A percentile compares a stretch with the other conserved stretches of the same genome.
phyloP scores from a whole-genome alignment of 2,329 filamentous ascomycete genomes.

The Pestalotiopsis sp. region DNA sequence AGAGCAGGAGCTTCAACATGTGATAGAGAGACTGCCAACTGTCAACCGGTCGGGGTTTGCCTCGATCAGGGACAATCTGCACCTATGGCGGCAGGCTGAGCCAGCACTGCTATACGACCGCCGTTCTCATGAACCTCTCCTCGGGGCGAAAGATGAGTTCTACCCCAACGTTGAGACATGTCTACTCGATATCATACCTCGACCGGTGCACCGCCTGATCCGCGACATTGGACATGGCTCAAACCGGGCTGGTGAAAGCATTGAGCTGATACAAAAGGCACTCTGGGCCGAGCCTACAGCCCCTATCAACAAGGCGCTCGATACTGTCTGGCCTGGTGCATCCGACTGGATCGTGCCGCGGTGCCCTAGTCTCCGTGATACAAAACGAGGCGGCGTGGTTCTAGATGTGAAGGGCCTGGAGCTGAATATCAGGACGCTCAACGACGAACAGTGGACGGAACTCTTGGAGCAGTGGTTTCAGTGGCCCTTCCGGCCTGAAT shows the following conservation, averaged over 20 bases:
- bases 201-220: slow-evolving; percentile 50
- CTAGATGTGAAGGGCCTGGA: slow-evolving; percentile 39
- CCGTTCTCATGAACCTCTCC: slow-evolving; percentile 71
- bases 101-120: slow-evolving; percentile 69
- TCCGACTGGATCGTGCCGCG: slow-evolving; percentile 51
- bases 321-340: slow-evolving; percentile 62
- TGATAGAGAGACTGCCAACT: slow-evolving; percentile 27
- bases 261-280: slow-evolving; percentile 52
- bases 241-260: slow-evolving; percentile 48
- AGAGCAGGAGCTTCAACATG: slow-evolving; percentile 21
- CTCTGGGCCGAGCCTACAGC: slow-evolving; percentile 38
- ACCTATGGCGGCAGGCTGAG: slow-evolving; percentile 49
- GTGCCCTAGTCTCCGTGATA: slow-evolving; percentile 53
- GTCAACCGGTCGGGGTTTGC: slow-evolving; percentile 38
- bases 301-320: slow-evolving; percentile 47
- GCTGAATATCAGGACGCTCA: slow-evolving; percentile 52
- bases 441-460: slow-evolving; percentile 57
- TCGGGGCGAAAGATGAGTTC: slow-evolving; percentile 61
- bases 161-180: slow-evolving; percentile 61
- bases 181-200: slow-evolving; percentile 71
- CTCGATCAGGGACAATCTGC: slow-evolving; percentile 55
- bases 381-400: slow-evolving; percentile 45
- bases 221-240: slow-evolving; percentile 44
- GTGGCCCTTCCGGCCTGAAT: slow-evolving; percentile 66
- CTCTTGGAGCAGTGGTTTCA: slow-evolving; percentile 62